These are phyloP conservation scores for Petunia secreta DNA, from an alignment of 257 asterid genomes.

Conservation along the genomic window DNA sequence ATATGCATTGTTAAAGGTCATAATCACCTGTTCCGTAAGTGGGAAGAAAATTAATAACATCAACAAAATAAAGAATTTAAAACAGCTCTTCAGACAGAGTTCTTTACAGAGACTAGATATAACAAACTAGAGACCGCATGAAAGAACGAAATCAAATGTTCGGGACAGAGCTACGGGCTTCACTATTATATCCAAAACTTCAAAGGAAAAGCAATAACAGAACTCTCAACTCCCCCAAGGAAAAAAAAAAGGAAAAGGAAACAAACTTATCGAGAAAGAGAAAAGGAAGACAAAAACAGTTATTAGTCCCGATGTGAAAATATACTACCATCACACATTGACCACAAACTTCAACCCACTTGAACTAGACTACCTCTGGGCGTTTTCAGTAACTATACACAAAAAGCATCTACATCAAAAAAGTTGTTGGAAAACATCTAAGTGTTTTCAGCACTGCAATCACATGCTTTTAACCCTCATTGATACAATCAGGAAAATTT, in stretches of 20 bases:
- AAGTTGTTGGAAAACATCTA: background rate
- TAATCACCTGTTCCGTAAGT: background rate
- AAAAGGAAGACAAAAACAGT: background rate
- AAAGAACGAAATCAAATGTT: background rate
- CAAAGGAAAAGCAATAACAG: background rate
- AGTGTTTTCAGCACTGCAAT: background rate
- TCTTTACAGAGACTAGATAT: background rate
- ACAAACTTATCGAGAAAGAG: background rate
- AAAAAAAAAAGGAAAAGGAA: background rate
- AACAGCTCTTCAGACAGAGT: conserved; percentile 3
- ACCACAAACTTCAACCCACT: background rate
- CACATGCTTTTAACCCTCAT: background rate
- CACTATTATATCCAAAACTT: background rate
- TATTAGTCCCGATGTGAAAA: background rate
- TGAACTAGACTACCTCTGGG: background rate
- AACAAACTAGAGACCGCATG: background rate
- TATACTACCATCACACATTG: background rate
- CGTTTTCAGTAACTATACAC: background rate
- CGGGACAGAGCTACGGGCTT: background rate
- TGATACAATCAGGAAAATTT: background rate
- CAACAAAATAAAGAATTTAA: background rate
- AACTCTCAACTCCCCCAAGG: background rate
- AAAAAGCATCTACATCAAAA: background rate
- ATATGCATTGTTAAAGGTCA: conserved; percentile 1
- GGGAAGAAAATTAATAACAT: background rate